These are phyloP conservation scores for Auxenochlorella pyrenoidosa DNA, from an alignment of 139 green algal genomes.

Conservation along the genomic window DNA sequence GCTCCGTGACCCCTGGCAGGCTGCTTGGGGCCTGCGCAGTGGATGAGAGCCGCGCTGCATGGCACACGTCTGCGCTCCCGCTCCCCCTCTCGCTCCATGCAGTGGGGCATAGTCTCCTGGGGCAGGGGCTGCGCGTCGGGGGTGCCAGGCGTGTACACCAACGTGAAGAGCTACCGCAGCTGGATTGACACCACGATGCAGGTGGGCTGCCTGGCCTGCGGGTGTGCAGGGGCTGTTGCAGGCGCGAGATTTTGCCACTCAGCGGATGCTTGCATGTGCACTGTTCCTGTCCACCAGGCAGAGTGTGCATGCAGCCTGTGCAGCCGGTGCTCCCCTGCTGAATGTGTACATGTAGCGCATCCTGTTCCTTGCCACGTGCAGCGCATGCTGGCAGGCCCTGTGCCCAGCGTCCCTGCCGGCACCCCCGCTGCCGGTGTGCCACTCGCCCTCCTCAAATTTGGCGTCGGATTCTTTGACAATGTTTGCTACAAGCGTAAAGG, in stretches of 20 bases:
- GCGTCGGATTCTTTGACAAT: not conserved
- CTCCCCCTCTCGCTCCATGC: too few species aligned
- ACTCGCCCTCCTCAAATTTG: not conserved
- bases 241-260: too few species aligned
- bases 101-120: not conserved
- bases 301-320: too few species aligned
- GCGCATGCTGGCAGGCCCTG: not conserved
- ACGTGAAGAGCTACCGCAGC: not conserved
- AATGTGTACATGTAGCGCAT: too few species aligned
- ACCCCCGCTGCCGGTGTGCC: not conserved
- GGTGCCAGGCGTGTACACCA: not conserved
- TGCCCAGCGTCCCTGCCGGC: not conserved
- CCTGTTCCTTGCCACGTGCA: not conserved
- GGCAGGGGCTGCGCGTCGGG: not conserved
- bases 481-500: not conserved
- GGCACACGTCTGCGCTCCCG: too few species aligned
- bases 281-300: not conserved
- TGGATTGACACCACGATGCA: not conserved
- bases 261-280: not conserved
- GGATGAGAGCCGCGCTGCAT: too few species aligned
- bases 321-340: too few species aligned
- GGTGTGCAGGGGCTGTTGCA: not conserved
- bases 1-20: too few species aligned
- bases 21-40: too few species aligned
- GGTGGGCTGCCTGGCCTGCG: not conserved